Evolutionary conservation across 176 grass and related monocot species (phyloP).

Genomic region (bread wheat (Triticum aestivum)): IWGSC_CS_RefSeq_v2.1 NC_057810.1:608082031-608082530

Average conservation of each 20-base stretch:
- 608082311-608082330: neutral
- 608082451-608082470: slow-evolving; percentile 10
- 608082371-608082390: neutral
- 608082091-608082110: neutral
- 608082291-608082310: neutral
- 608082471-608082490: neutral
- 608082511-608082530: slow-evolving; percentile 3
- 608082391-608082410: neutral
- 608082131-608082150: neutral
- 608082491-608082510: neutral
- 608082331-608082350: slow-evolving; percentile 9
- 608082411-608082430: neutral
- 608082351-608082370: slow-evolving; percentile 40
- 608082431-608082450: neutral
- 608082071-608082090: neutral
- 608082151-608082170: neutral
- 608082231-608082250: neutral
- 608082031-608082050: neutral
- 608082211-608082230: neutral
- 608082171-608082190: neutral
- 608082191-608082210: neutral
- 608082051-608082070: neutral
- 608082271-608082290: slow-evolving; percentile 2
- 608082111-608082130: neutral
- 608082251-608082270: slow-evolving; percentile 22